These are phyloP conservation scores for Amanita jacksonii DNA, from an alignment of 768 basidiomycete genomes.

Conservation along the genomic window DNA sequence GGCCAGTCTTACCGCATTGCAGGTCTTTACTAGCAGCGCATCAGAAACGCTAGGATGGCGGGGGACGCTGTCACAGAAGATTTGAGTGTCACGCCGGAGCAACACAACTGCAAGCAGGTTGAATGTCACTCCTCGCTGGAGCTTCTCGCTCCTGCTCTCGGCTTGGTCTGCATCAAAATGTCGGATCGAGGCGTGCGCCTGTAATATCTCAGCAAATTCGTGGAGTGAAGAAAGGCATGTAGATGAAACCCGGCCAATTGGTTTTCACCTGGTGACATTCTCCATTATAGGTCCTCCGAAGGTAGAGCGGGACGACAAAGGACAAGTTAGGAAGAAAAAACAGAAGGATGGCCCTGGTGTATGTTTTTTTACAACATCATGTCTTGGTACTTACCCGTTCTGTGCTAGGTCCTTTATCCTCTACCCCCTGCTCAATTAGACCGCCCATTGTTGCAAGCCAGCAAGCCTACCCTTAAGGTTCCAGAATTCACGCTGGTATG, in stretches of 20 bases:
- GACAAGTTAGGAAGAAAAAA: constrained; percentile 11
- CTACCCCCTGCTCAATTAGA: constrained; percentile 29
- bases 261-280: too few relatives aligned
- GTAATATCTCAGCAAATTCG: not conserved
- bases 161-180: too few relatives aligned
- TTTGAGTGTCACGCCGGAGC: too few relatives aligned
- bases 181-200: not conserved
- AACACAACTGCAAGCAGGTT: too few relatives aligned
- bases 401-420: constrained; percentile 23
- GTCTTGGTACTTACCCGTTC: not conserved
- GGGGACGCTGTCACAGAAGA: too few relatives aligned
- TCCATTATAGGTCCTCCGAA: constrained; percentile 4
- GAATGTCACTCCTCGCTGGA: not conserved
- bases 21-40: too few relatives aligned
- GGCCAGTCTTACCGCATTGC: too few relatives aligned
- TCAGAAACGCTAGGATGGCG: too few relatives aligned
- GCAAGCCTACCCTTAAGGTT: constrained; percentile 24
- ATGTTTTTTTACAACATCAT: constrained; percentile 10
- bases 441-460: constrained; percentile 31
- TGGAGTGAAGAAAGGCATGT: not conserved
- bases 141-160: not conserved
- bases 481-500: constrained; percentile 37
- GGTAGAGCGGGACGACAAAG: constrained; percentile 10
- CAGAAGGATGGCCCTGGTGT: constrained; percentile 23
- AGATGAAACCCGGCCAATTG: too few relatives aligned